phyloP scores from a whole-genome alignment of 768 basidiomycete genomes.

The Tephrocybe rancida region DNA sequence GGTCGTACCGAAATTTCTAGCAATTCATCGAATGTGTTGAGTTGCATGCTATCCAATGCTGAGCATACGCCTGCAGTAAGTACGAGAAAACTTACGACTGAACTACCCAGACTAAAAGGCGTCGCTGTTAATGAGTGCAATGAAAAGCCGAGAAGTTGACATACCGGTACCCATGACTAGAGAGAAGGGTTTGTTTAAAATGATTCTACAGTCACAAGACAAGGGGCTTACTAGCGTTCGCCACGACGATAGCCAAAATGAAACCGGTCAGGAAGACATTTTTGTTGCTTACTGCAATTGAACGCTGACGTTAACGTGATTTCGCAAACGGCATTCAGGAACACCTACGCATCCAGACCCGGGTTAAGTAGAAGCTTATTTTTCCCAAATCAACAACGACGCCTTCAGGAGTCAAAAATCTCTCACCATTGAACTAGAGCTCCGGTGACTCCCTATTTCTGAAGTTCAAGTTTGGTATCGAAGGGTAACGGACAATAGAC shows the following conservation, averaged over 20 bases:
- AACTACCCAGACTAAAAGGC: constrained; percentile 40
- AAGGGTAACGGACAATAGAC: constrained; percentile 7
- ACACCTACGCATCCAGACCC: constrained; percentile 48
- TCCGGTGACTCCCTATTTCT: constrained; percentile 48
- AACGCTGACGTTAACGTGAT: neutral
- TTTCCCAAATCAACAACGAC: neutral
- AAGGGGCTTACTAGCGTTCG: constrained; percentile 29
- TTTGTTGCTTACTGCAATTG: constrained; percentile 39
- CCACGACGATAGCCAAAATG: constrained; percentile 33
- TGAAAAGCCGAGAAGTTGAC: neutral
- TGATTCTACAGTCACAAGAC: neutral
- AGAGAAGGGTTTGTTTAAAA: neutral
- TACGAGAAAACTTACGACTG: constrained; percentile 33
- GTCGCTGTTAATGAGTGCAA: neutral
- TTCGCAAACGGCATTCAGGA: neutral
- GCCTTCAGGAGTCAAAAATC: neutral
- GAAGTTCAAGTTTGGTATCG: constrained; percentile 8
- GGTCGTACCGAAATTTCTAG: constrained; percentile 35
- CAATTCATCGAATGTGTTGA: constrained; percentile 38
- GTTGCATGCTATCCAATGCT: constrained; percentile 29
- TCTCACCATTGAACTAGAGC: constrained; percentile 52
- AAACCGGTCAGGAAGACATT: constrained; percentile 33
- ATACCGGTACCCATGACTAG: constrained; percentile 31
- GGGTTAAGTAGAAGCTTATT: constrained; percentile 47
- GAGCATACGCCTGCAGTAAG: neutral